Percentiles rank a stretch among this genome's conserved stretches.
Conservation (phyloP, 139 green algal species). For the Diplosphaera chodatii region DNA sequence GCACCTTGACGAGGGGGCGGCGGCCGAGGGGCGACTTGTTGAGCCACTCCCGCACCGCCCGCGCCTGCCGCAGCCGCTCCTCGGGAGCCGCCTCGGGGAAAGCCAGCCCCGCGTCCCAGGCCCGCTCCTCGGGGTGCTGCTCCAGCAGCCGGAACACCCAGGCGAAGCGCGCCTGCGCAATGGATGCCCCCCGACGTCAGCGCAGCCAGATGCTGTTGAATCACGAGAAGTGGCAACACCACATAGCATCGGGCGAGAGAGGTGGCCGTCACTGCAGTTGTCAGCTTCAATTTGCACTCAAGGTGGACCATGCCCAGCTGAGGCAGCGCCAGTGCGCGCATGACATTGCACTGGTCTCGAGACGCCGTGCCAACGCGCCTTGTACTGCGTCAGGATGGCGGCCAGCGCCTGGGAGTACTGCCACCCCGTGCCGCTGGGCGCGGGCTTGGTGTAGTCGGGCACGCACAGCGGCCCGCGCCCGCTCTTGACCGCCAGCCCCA, state of each 20-base stretch:
- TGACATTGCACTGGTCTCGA: no score
- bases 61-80: constrained; percentile 19
- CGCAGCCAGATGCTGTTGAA: no score
- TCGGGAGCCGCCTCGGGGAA: constrained; percentile 29
- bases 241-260: no score
- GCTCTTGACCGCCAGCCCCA: constrained; percentile 78
- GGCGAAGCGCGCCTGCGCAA: constrained; percentile 24
- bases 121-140: constrained; percentile 20
- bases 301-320: no score
- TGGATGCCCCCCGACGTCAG: no score
- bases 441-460: constrained; percentile 43
- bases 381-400: constrained; percentile 57
- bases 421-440: constrained; percentile 54
- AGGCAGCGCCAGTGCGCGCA: no score
- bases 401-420: constrained; percentile 57
- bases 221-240: no score
- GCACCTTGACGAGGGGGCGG: constrained; percentile 63
- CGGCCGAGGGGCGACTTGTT: constrained; percentile 52
- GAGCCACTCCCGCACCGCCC: constrained; percentile 53
- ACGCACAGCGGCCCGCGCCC: constrained; percentile 60
- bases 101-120: constrained; percentile 5
- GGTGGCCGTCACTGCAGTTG: no score
- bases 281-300: no score
- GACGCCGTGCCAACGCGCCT: no score
- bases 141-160: constrained; percentile 46